These are phyloP conservation scores for Plasmodium knowlesi DNA, from an alignment of 169 alveolate species.

Conservation along the genomic window DNA sequence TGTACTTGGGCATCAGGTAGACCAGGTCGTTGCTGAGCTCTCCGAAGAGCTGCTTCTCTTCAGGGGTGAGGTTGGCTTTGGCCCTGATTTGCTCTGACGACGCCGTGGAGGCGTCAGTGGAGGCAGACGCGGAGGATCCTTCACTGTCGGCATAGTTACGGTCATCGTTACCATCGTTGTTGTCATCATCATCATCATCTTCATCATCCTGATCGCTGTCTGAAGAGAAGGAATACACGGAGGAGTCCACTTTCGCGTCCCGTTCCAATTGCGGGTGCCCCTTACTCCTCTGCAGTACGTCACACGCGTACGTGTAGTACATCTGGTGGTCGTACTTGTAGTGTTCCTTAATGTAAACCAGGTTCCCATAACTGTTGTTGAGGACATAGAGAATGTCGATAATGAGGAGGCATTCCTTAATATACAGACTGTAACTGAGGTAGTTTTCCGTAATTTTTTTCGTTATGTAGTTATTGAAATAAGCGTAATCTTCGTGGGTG, in stretches of 20 bases:
- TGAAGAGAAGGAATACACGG: slow-evolving; percentile 25
- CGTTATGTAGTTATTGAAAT: slow-evolving; percentile 62
- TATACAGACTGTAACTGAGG: slow-evolving; percentile 25
- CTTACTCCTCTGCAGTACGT: not conserved
- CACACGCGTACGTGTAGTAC: slow-evolving; percentile 14
- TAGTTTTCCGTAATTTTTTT: slow-evolving; percentile 48
- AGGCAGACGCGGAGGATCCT: not conserved
- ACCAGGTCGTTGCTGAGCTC: slow-evolving; percentile 25
- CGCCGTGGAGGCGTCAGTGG: not conserved
- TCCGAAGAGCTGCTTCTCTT: not conserved
- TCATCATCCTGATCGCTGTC: not conserved
- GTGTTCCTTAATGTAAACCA: slow-evolving; percentile 46
- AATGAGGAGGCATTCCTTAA: slow-evolving; percentile 54
- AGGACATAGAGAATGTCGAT: slow-evolving; percentile 60
- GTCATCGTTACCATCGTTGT: too few species aligned
- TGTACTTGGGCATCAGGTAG: slow-evolving; percentile 38
- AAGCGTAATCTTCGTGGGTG: not conserved
- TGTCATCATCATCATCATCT: not conserved
- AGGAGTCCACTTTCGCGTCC: not conserved
- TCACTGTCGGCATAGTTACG: too few species aligned
- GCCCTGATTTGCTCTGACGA: not conserved
- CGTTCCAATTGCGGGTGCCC: not conserved
- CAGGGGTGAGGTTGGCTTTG: not conserved
- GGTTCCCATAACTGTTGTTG: slow-evolving; percentile 58
- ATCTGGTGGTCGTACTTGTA: slow-evolving; percentile 58